phyloP scores from a whole-genome alignment of 495 filamentous ascomycete genomes.

The Trichocladium uniseriatum region DNA sequence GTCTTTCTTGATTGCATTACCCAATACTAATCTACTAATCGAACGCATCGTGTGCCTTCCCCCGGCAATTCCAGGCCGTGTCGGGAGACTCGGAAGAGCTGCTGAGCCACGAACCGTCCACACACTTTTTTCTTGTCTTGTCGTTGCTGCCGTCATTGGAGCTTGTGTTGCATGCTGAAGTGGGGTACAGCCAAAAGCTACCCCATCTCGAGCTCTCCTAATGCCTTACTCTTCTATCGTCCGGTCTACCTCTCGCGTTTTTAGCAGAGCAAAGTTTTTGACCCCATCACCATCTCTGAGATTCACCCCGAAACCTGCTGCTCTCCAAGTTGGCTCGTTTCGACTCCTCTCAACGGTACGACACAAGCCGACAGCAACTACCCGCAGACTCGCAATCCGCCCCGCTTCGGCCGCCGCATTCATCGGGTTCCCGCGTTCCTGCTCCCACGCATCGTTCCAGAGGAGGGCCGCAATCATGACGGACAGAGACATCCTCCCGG shows the following conservation, averaged over 20 bases:
- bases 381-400: slow-evolving; percentile 9
- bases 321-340: neutral
- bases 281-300: neutral
- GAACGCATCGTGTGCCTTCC: no score
- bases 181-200: slow-evolving; percentile 5
- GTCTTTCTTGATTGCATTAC: neutral
- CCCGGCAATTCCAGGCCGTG: no score
- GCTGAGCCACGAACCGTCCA: neutral
- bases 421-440: neutral
- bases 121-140: neutral
- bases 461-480: slow-evolving; percentile 30
- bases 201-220: neutral
- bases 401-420: slow-evolving; percentile 1
- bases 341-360: neutral
- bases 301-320: neutral
- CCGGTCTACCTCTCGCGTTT: slow-evolving; percentile 3
- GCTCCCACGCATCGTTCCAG: slow-evolving; percentile 16
- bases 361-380: neutral
- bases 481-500: slow-evolving; percentile 46
- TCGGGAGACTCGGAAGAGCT: no score
- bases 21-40: no score
- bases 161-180: neutral
- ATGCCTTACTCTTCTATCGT: neutral
- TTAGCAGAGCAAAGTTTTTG: slow-evolving; percentile 8
- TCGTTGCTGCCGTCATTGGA: slow-evolving; percentile 4